phyloP scores from a whole-genome alignment of 225 moss, liverwort and hornwort genomes.

The Physcomitrellopsis africana region DNA sequence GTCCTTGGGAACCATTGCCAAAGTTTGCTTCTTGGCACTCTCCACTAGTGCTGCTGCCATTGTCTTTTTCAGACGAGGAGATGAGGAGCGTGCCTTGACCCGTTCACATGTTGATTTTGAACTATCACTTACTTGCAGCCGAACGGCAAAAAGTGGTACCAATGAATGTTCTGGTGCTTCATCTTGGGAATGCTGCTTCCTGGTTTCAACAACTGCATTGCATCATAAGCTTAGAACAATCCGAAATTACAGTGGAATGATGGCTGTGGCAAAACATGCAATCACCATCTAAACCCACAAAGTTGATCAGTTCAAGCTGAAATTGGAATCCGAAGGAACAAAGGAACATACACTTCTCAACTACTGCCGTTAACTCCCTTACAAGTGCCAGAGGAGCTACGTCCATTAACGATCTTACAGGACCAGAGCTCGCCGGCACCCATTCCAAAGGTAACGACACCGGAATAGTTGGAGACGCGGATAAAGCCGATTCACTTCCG shows the following conservation, averaged over 20 bases:
- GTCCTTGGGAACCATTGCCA: conserved; percentile 76
- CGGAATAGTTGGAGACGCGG: conserved; percentile 31
- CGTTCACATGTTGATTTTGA: conserved; percentile 33
- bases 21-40: conserved; percentile 72
- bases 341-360: conserved; percentile 59
- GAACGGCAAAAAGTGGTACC: conserved; percentile 68
- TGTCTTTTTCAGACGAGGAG: conserved; percentile 60
- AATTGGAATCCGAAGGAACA: conserved; percentile 19
- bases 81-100: conserved; percentile 27
- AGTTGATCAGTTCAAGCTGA: conserved; percentile 6
- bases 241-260: conserved; percentile 12
- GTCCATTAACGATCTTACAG: conserved; percentile 86
- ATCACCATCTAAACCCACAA: conserved; percentile 9
- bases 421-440: conserved; percentile 69
- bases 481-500: conserved; percentile 30
- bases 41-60: conserved; percentile 87
- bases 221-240: conserved; percentile 26
- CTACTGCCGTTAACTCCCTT: conserved; percentile 59
- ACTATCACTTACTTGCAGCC: conserved; percentile 35
- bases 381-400: conserved; percentile 83
- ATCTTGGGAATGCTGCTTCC: conserved; percentile 55
- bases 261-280: neutral
- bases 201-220: conserved; percentile 71
- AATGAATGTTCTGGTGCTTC: conserved; percentile 49
- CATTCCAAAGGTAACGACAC: conserved; percentile 45